Evolutionary conservation across 495 filamentous ascomycete species (phyloP).

Genomic region (Hypoxylon crocopeplum): DNA sequence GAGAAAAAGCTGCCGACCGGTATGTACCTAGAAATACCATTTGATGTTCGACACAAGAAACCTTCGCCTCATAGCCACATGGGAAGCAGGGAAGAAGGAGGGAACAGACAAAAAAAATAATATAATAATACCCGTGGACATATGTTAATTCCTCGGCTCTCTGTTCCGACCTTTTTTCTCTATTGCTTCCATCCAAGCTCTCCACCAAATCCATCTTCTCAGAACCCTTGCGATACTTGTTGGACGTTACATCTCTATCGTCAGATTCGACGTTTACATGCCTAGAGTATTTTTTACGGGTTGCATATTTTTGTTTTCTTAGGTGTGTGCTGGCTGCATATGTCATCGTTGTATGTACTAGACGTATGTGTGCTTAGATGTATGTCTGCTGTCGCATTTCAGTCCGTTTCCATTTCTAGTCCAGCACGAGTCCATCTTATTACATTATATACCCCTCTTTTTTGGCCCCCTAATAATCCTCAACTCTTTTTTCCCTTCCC

Average conservation of each 20-base stretch:
- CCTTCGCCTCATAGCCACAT: slow-evolving; percentile 27
- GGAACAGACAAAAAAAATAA: background rate
- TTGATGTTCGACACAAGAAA: slow-evolving; percentile 2
- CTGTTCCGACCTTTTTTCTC: background rate
- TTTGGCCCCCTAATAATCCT: slow-evolving; percentile 35
- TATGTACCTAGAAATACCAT: slow-evolving; percentile 20
- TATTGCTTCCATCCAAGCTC: slow-evolving; percentile 1
- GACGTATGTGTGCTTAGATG: slow-evolving; percentile 9
- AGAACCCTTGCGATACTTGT: too few relatives aligned
- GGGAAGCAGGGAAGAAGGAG: background rate
- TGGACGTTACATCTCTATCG: slow-evolving; percentile 18
- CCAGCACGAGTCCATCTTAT: too few relatives aligned
- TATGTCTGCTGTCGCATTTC: slow-evolving; percentile 36
- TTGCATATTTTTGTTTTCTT: slow-evolving; percentile 16
- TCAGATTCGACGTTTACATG: too few relatives aligned
- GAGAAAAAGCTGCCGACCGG: background rate
- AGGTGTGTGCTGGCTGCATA: slow-evolving; percentile 32
- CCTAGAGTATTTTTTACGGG: too few relatives aligned
- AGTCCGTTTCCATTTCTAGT: slow-evolving; percentile 17
- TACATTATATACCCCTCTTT: slow-evolving; percentile 40
- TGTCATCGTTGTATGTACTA: slow-evolving; percentile 11
- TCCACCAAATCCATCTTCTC: too few relatives aligned
- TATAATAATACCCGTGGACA: too few relatives aligned
- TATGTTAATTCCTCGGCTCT: slow-evolving; percentile 15
- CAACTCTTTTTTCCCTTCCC: slow-evolving; percentile 17